These are phyloP conservation scores for Gracilaria domingensis DNA, from an alignment of 23 red algal species.

Conservation along the genomic window DNA sequence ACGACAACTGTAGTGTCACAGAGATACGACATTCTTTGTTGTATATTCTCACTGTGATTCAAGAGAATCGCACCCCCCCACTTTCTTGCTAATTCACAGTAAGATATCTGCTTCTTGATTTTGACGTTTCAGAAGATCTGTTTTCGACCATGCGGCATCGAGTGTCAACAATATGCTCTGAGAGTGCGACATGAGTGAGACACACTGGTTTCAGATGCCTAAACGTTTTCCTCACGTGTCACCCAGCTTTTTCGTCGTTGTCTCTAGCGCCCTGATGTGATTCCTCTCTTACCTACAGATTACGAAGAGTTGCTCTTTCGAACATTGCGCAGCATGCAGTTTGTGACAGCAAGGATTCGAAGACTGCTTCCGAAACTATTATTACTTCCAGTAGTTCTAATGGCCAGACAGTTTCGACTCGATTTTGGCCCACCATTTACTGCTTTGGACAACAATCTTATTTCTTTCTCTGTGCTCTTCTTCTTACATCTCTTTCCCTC, in stretches of 20 bases:
- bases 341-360: background rate
- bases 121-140: background rate
- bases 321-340: background rate
- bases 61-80: too few species aligned
- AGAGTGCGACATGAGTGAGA: background rate
- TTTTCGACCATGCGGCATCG: background rate
- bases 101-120: too few species aligned
- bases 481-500: conserved; percentile 4
- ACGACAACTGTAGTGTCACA: too few species aligned
- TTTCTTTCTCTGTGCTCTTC: background rate
- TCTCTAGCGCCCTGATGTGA: background rate
- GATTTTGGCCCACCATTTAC: conserved; percentile 3
- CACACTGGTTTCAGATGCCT: background rate
- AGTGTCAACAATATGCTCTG: background rate
- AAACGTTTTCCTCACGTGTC: background rate
- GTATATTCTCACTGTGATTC: too few species aligned
- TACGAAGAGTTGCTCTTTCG: background rate
- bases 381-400: background rate
- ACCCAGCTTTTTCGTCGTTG: background rate
- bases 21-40: too few species aligned
- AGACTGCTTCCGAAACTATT: background rate
- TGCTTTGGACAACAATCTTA: background rate
- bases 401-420: background rate
- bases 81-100: too few species aligned
- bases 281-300: background rate